A percentile compares a stretch with the other conserved stretches of the same genome.
phyloP scores from a whole-genome alignment of 2,329 filamentous ascomycete species.

The Aspergillus fumigatus region DNA sequence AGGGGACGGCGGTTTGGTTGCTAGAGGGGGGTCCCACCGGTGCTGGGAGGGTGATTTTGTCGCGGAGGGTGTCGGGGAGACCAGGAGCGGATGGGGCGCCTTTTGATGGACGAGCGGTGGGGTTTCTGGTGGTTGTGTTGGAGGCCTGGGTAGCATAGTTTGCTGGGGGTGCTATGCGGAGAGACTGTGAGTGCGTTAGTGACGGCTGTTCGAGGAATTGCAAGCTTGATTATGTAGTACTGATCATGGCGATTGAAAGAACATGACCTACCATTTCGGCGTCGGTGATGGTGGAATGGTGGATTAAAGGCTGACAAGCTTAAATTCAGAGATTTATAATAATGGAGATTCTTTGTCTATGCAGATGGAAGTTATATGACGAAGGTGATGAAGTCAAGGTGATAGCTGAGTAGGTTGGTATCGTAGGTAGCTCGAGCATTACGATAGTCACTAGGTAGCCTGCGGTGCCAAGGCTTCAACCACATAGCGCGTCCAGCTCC shows the following conservation, averaged over 20 bases:
- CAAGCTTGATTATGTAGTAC: conserved; percentile 1
- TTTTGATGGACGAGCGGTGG: conserved; percentile 52
- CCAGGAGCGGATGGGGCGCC: conserved; percentile 87
- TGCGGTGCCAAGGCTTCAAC: conserved; percentile 15
- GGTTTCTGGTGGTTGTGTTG: conserved; percentile 58
- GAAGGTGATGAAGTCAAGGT: background rate
- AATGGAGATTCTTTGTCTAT: background rate
- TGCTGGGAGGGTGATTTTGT: conserved; percentile 66
- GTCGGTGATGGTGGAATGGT: conserved; percentile 1
- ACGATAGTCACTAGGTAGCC: conserved; percentile 6
- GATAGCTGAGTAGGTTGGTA: background rate
- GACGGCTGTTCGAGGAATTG: background rate
- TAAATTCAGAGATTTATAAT: conserved; percentile 15
- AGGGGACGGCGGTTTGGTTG: conserved; percentile 41
- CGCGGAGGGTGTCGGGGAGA: conserved; percentile 87
- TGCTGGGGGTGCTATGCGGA: conserved; percentile 78
- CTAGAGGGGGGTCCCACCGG: conserved; percentile 43
- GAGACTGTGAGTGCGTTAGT: conserved; percentile 54
- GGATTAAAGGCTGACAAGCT: conserved; percentile 7
- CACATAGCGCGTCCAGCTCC: conserved; percentile 34
- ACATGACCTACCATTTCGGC: conserved; percentile 29
- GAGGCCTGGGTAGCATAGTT: conserved; percentile 62
- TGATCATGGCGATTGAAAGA: conserved; percentile 2
- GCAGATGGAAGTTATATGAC: background rate
- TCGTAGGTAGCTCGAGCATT: conserved; percentile 9